Conservation (phyloP, 2,329 filamentous ascomycete species). For the Colletotrichum tofieldiae region DNA sequence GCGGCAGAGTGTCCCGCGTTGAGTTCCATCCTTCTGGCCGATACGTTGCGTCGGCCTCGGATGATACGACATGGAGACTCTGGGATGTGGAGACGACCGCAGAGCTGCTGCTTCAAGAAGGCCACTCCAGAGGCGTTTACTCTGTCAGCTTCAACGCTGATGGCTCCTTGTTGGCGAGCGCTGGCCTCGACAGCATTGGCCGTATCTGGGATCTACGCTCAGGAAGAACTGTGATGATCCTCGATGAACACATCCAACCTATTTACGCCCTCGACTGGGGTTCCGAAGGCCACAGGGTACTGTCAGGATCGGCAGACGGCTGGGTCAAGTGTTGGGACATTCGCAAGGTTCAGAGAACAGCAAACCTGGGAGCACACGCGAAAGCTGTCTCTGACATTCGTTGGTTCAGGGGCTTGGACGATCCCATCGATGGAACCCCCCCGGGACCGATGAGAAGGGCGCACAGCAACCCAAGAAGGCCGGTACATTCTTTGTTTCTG, state of each 20-base stretch:
- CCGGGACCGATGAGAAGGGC: slow-evolving; percentile 77
- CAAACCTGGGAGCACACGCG: slow-evolving; percentile 90
- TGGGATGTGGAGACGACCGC: slow-evolving; percentile 93
- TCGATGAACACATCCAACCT: slow-evolving; percentile 87
- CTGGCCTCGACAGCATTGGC: slow-evolving; percentile 94
- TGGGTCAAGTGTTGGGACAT: slow-evolving; percentile 99
- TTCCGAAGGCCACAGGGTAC: slow-evolving; percentile 88
- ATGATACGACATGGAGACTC: slow-evolving; percentile 96
- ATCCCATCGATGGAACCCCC: slow-evolving; percentile 74
- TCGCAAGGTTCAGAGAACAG: slow-evolving; percentile 86
- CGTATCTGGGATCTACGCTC: slow-evolving; percentile 96
- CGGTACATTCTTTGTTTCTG: slow-evolving; percentile 91
- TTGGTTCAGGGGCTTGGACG: slow-evolving; percentile 93
- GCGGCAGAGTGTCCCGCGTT: slow-evolving; percentile 88
- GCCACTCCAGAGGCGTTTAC: slow-evolving; percentile 94
- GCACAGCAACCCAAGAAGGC: slow-evolving; percentile 83
- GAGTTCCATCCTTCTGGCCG: slow-evolving; percentile 95
- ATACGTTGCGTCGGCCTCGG: slow-evolving; percentile 93
- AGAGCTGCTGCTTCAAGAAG: slow-evolving; percentile 91
- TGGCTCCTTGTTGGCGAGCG: slow-evolving; percentile 90
- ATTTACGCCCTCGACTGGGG: slow-evolving; percentile 96
- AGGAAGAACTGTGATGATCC: slow-evolving; percentile 94
- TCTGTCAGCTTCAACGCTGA: slow-evolving; percentile 91
- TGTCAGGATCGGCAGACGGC: slow-evolving; percentile 94
- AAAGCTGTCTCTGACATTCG: slow-evolving; percentile 93